Percentiles rank a stretch among this genome's conserved stretches.
Conservation (phyloP, 2,329 filamentous ascomycete genomes). For the Colletotrichum sp. region DNA sequence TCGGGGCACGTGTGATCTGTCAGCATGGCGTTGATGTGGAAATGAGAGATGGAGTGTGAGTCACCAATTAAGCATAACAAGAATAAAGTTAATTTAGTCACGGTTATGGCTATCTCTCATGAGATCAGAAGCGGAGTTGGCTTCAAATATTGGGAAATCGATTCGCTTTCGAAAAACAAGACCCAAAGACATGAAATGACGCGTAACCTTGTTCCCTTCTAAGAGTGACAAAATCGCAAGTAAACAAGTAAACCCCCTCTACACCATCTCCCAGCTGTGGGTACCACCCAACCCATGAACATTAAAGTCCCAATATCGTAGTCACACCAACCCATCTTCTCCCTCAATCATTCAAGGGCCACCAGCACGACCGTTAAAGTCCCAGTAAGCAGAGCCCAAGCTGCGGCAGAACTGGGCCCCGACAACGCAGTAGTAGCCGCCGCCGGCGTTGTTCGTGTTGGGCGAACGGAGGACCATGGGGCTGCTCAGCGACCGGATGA, state of each 20-base stretch:
- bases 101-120: rapidly evolving
- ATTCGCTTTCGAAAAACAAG: not conserved
- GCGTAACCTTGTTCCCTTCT: not conserved
- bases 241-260: rapidly evolving
- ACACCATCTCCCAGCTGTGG: not conserved
- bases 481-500: not conserved
- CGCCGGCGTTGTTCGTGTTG: not conserved
- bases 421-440: not conserved
- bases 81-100: rapidly evolving
- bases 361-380: not conserved
- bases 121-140: rapidly evolving
- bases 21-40: not conserved
- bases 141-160: not conserved
- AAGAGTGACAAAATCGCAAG: not conserved
- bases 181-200: not conserved
- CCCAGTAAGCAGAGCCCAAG: not conserved
- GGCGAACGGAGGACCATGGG: not conserved
- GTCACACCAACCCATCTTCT: rapidly evolving
- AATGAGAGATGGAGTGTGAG: not conserved
- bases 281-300: not conserved
- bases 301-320: not conserved
- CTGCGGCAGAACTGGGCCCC: not conserved
- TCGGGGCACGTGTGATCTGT: not conserved
- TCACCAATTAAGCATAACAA: not conserved
- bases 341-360: not conserved